Base-by-base conservation (phyloP, 2,329 filamentous ascomycete genomes). In the Exophiala oligosperma region DNA sequence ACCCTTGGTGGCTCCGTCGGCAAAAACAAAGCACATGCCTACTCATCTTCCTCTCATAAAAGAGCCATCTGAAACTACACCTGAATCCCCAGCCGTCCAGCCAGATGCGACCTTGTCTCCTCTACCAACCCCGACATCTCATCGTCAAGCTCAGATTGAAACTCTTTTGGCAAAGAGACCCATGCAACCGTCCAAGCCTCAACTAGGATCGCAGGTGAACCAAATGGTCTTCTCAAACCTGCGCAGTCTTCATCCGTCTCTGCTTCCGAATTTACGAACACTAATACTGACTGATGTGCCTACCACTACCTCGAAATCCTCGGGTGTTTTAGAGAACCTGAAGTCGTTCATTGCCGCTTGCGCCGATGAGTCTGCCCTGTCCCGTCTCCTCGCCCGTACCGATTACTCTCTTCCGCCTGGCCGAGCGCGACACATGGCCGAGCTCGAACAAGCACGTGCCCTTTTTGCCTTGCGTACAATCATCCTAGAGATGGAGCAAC, bases 331-430 rank as follows among this genome's bases (percentile, higher is more conserved):
- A 4, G 61, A 72, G 11, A 69, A 76, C 5, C 69, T 87, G 4
- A 80, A 78, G 47, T 71, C 76, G 11, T 86, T 84, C 67, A 80
- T 86, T 60, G 78, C 75, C 52, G 76, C 79, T 44, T 85, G 83
- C 64, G 82, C 82, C 12, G 77, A 81, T 54, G 83, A 86, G 71
- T 70, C 77, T 0, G 68, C 76, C 9, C 76, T 84, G 8, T 82
- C 83, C 21, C 76, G 71, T 3, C 74, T 81, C 11, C 77, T 81
- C 64, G 82, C 84, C 2, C 72, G 71, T 37, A 77, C 79, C n/a
- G 81, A 84, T 52, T 86, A 85, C 64, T 77, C 79, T 0, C 72
- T 85, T 2, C 82, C 83, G n/a, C 83, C 83, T 2, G 83, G 83
- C 1, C 75, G 78, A 47, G 76, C 75, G 60, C 77, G 81, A 6